A percentile compares a stretch with the other conserved stretches of the same genome.
Conservation (phyloP, 1,284 basidiomycete species). For the Austroboletus niveus region DNA sequence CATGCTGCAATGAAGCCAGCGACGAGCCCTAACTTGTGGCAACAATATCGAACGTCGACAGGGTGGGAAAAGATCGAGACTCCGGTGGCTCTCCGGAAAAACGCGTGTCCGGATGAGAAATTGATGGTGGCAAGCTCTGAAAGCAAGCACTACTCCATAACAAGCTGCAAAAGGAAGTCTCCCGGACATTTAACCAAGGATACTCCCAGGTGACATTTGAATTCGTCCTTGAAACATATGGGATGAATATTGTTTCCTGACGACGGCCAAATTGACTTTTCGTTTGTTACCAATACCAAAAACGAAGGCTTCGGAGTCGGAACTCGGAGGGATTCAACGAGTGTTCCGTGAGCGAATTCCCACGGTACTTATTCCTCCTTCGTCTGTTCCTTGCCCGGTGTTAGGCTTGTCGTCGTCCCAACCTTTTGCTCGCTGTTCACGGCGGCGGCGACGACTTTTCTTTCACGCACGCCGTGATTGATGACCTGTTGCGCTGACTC, state of each 20-base stretch:
- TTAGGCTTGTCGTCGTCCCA: conserved; percentile 23
- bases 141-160: too few relatives aligned
- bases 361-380: conserved; percentile 25
- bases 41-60: too few relatives aligned
- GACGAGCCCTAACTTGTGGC: too few relatives aligned
- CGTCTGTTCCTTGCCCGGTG: conserved; percentile 10
- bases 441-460: conserved; percentile 22
- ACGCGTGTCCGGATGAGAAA: too few relatives aligned
- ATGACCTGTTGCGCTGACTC: conserved; percentile 25
- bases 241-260: background rate
- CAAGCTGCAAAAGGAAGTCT: too few relatives aligned
- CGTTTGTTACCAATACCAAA: background rate
- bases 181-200: too few relatives aligned
- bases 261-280: conserved; percentile 1
- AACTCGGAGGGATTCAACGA: conserved; percentile 17
- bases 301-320: conserved; percentile 21
- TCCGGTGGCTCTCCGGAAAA: too few relatives aligned
- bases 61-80: too few relatives aligned
- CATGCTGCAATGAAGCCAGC: too few relatives aligned
- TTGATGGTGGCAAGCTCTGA: too few relatives aligned
- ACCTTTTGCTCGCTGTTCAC: conserved; percentile 24
- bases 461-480: conserved; percentile 23
- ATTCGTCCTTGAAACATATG: too few relatives aligned
- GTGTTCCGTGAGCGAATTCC: conserved; percentile 15
- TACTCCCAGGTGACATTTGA: too few relatives aligned